Base-by-base conservation (phyloP, 495 filamentous ascomycete genomes). In the Aspergillus carlsbadensis region DNA sequence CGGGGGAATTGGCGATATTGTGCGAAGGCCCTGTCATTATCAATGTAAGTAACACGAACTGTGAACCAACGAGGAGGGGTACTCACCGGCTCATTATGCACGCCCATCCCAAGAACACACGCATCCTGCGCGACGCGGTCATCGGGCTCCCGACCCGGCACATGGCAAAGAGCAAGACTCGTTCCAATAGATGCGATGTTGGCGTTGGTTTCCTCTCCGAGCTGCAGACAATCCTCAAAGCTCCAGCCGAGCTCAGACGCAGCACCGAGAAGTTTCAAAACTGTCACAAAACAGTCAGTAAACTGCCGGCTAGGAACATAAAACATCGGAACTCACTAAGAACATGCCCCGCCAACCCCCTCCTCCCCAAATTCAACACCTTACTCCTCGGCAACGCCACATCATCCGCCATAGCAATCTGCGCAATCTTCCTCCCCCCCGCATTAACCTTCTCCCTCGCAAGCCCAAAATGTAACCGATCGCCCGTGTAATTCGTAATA, bases 131-230 rank as follows among this genome's bases (percentile, higher is more conserved):
- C 26, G 8, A 47, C 44, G 0, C 5, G 13, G 4, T 47, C 44
- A 17, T 47, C 4, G 11, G 10, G 24, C 15, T 1, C 13, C n/a
- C 44, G 11, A 15, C 44, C 44, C 44, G 31, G 29, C 4, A 47
- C 44, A 47, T 47, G 44, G 44, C 44, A 47, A 2, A 47, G 44
- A 31, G 13, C 44, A 8, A 47, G 44, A 33, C 44, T 47, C 1
- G 44, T 47, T 29, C 44, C 44, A 2, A 47, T 47, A 14, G 44
- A 47, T n/a, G 44, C 44, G 6, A 47, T 47, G 44, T 17, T 33
- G 21, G 21, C 24, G 4, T 47, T 47, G 10, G 44, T 33, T 31
- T 31, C 44, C 4, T 29, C 18, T 33, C 44, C 44, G n/a, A 47
- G 26, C 13, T 29, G 5, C 10, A 47, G 10, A 21, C 44, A 47